Percentiles rank a stretch among this genome's conserved stretches.
Conservation (phyloP, 306 rosid species). For the Vigna unguiculata region DNA sequence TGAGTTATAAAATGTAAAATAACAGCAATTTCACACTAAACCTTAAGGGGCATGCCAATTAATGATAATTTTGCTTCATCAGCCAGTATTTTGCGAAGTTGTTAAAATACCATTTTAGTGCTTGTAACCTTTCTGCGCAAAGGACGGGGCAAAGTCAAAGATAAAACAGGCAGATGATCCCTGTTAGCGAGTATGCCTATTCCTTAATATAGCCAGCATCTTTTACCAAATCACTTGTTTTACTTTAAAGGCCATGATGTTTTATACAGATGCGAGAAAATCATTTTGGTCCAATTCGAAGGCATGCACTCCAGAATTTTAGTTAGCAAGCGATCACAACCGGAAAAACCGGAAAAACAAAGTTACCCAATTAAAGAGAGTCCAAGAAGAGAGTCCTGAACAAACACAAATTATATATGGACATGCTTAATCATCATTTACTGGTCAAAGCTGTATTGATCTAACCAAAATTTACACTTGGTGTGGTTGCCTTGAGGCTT, state of each 20-base stretch:
- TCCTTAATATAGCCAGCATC: constrained; percentile 7
- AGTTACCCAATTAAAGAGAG: constrained; percentile 6
- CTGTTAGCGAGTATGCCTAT: neutral
- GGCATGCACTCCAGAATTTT: neutral
- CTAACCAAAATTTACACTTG: constrained; percentile 60
- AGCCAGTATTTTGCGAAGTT: neutral
- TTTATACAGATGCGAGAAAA: constrained; percentile 9
- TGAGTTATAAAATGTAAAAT: constrained; percentile 6
- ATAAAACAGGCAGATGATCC: constrained; percentile 16
- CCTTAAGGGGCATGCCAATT: no score
- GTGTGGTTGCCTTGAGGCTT: constrained; percentile 55
- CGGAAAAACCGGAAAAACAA: neutral
- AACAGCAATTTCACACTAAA: neutral
- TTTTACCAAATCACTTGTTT: constrained; percentile 33
- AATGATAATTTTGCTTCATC: neutral
- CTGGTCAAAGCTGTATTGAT: constrained; percentile 43
- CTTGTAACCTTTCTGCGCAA: neutral
- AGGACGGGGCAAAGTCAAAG: neutral
- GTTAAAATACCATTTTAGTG: neutral
- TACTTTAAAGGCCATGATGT: neutral
- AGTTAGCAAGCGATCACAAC: constrained; percentile 11
- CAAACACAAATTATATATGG: constrained; percentile 23
- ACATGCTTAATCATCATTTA: constrained; percentile 31
- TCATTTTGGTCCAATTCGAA: constrained; percentile 20
- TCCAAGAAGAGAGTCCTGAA: neutral